Percentiles rank a stretch among this genome's conserved stretches.
Conservation (phyloP, 176 grass and related monocot genomes). For the Themeda triandra region DNA sequence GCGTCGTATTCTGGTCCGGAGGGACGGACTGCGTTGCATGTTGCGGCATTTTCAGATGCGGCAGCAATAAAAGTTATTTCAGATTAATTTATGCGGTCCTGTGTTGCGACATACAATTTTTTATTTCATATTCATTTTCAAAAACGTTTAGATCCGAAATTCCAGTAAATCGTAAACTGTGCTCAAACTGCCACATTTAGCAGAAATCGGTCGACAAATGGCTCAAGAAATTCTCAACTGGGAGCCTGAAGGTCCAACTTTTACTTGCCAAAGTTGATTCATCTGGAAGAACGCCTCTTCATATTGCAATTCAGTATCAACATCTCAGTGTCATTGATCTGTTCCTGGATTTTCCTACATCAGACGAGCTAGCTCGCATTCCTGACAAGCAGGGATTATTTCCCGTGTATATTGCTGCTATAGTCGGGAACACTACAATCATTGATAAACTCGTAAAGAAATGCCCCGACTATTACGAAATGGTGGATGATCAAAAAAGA, state of each 20-base stretch:
- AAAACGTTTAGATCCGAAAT: no score
- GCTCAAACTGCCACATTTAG: no score
- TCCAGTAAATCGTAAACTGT: no score
- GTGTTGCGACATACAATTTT: no score
- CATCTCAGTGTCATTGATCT: no score
- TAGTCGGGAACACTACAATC: background rate
- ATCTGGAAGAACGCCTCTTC: conserved; percentile 37
- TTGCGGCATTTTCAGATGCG: no score
- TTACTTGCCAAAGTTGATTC: conserved; percentile 15
- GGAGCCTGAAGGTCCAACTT: background rate
- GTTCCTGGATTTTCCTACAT: no score
- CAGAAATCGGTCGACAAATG: no score
- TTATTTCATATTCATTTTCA: no score
- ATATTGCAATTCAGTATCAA: no score
- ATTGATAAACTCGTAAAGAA: background rate
- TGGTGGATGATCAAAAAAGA: conserved; percentile 15
- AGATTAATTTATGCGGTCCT: no score
- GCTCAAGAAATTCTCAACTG: background rate
- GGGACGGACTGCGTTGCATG: conserved; percentile 51
- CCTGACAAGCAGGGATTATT: conserved; percentile 17
- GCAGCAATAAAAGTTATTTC: no score
- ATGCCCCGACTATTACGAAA: conserved; percentile 10
- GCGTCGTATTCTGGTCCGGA: conserved; percentile 18
- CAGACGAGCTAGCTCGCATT: conserved; percentile 26
- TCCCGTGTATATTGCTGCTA: conserved; percentile 34